Conservation (phyloP, 768 basidiomycete species). For the Termitomyces sp. region DNA sequence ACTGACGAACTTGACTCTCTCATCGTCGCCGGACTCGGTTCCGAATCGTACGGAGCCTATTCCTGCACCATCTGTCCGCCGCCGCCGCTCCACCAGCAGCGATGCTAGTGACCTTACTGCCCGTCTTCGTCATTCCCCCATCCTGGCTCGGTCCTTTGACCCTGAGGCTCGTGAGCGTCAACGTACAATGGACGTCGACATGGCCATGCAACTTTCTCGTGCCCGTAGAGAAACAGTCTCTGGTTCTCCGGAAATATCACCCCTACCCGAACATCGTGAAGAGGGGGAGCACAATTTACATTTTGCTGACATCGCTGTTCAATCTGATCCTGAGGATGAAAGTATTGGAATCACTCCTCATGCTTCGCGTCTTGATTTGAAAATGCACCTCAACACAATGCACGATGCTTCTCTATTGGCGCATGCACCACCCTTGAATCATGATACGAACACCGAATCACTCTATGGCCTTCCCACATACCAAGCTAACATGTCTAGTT, state of each 20-base stretch:
- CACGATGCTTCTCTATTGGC: slow-evolving; percentile 52
- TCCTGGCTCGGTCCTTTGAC: slow-evolving; percentile 58
- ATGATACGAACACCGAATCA: slow-evolving; percentile 23
- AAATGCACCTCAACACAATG: slow-evolving; percentile 35
- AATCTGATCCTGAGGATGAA: slow-evolving; percentile 19
- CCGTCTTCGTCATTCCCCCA: slow-evolving; percentile 58
- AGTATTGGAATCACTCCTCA: slow-evolving; percentile 15
- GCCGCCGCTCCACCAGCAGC: slow-evolving; percentile 22
- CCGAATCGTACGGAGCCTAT: slow-evolving; percentile 7
- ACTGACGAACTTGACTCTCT: slow-evolving; percentile 4
- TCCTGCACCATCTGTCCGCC: slow-evolving; percentile 2
- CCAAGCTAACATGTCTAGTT: slow-evolving; percentile 54
- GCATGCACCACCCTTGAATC: slow-evolving; percentile 6
- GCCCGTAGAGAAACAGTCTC: slow-evolving; percentile 64
- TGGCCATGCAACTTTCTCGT: slow-evolving; percentile 78
- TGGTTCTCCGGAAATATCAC: slow-evolving; percentile 30
- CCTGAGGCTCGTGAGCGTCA: slow-evolving; percentile 81
- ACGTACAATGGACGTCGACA: slow-evolving; percentile 90
- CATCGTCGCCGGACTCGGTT: slow-evolving; percentile 15
- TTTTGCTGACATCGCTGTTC: slow-evolving; percentile 18
- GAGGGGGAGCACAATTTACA: slow-evolving; percentile 37
- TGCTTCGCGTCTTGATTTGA: slow-evolving; percentile 31
- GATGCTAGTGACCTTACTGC: slow-evolving; percentile 37
- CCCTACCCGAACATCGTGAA: slow-evolving; percentile 18
- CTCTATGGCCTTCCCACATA: slow-evolving; percentile 63